Percentiles rank a stretch among this genome's conserved stretches.
Conservation (phyloP, 2,329 filamentous ascomycete genomes). For the Fusarium sp. region DNA sequence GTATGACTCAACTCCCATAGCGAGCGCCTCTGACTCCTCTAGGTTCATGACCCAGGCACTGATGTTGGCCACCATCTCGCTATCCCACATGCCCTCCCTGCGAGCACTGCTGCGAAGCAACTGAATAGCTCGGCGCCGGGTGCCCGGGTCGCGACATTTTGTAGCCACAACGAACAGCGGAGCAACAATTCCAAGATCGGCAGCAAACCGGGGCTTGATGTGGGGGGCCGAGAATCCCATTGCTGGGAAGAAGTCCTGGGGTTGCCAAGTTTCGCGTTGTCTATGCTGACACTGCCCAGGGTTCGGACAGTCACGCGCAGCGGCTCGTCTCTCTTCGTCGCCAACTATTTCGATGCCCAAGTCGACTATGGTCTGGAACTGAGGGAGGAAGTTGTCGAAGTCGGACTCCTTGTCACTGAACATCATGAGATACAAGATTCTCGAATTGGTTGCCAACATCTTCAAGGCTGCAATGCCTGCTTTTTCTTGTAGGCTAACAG, state of each 20-base stretch:
- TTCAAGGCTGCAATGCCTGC: constrained; percentile 70
- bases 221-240: constrained; percentile 60
- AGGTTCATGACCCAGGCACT: constrained; percentile 65
- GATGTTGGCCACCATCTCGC: constrained; percentile 66
- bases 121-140: constrained; percentile 70
- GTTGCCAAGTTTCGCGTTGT: constrained; percentile 31
- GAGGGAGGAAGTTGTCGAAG: constrained; percentile 65
- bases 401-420: constrained; percentile 68
- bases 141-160: constrained; percentile 68
- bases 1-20: constrained; percentile 31
- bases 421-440: constrained; percentile 68
- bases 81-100: constrained; percentile 77
- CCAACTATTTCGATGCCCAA: constrained; percentile 69
- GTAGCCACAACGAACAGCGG: constrained; percentile 74
- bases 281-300: constrained; percentile 57
- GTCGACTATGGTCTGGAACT: constrained; percentile 67
- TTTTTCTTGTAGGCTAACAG: constrained; percentile 65
- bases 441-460: constrained; percentile 70
- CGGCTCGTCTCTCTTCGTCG: constrained; percentile 65
- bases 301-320: constrained; percentile 58
- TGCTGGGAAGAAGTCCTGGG: constrained; percentile 51
- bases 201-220: constrained; percentile 71
- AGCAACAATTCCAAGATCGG: constrained; percentile 72
- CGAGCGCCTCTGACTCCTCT: constrained; percentile 60
- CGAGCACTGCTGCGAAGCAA: constrained; percentile 69